Conservation (phyloP, 805 yeast genomes). For the Citeromyces nyonsensis region DNA sequence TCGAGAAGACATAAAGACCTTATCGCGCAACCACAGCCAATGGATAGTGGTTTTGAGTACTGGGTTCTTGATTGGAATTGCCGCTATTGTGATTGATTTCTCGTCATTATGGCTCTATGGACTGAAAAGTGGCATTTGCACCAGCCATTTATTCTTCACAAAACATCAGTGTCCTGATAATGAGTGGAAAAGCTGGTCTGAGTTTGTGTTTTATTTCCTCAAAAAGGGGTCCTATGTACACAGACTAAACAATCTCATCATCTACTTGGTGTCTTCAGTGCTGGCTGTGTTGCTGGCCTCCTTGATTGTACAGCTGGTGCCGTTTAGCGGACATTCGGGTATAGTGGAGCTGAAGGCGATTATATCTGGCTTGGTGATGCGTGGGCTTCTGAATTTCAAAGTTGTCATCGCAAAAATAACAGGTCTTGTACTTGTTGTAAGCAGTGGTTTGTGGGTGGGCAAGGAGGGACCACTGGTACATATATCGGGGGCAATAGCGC, state of each 20-base stretch:
- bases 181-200: constrained; percentile 15
- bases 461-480: constrained; percentile 83
- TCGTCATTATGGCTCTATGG: constrained; percentile 34
- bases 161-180: constrained; percentile 14
- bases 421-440: constrained; percentile 50
- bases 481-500: constrained; percentile 48
- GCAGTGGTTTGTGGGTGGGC: constrained; percentile 74
- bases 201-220: constrained; percentile 15
- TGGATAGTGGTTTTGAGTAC: constrained; percentile 33
- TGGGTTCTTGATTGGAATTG: constrained; percentile 29
- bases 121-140: constrained; percentile 35
- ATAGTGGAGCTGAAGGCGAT: constrained; percentile 61
- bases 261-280: constrained; percentile 21
- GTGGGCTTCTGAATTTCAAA: constrained; percentile 30
- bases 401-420: constrained; percentile 39
- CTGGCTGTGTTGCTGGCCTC: constrained; percentile 23
- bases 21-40: constrained; percentile 11
- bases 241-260: constrained; percentile 13
- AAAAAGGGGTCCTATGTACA: constrained; percentile 8
- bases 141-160: constrained; percentile 11
- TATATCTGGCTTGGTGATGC: constrained; percentile 46
- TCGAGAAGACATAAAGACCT: too few relatives aligned
- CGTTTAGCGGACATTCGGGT: constrained; percentile 38
- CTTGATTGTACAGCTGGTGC: constrained; percentile 13
- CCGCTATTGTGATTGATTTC: constrained; percentile 33